Evolutionary conservation across 2,329 filamentous ascomycete species (phyloP).

Genomic region (Alternaria viburni): DNA sequence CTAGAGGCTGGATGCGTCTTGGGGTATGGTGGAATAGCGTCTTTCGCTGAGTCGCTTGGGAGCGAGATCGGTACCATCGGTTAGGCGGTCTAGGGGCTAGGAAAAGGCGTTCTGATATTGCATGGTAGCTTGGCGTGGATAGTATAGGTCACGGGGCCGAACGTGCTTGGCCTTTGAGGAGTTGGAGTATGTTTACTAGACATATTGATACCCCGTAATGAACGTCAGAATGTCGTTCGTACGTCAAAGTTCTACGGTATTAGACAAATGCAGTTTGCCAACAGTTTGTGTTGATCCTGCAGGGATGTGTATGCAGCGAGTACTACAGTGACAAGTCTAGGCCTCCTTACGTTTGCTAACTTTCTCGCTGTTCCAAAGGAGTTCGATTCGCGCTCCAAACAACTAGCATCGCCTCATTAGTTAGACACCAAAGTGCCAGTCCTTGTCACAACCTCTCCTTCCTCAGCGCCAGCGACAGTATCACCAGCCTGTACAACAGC

Average conservation of each 20-base stretch:
- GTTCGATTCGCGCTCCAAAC: not conserved
- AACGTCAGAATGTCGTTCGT: not conserved
- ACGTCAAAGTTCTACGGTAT: not conserved
- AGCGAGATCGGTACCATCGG: too few relatives aligned
- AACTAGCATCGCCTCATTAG: not conserved
- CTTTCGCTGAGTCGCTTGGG: not conserved
- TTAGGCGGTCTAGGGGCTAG: too few relatives aligned
- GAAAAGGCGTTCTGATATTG: not conserved
- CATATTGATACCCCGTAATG: not conserved
- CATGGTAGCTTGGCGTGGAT: not conserved
- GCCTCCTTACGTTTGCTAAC: not conserved
- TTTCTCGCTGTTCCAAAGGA: not conserved
- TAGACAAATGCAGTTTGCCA: not conserved
- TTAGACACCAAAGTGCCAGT: not conserved
- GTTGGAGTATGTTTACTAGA: not conserved
- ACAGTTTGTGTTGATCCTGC: not conserved
- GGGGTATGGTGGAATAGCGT: not conserved
- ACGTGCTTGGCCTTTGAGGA: not conserved
- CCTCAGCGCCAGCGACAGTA: not conserved
- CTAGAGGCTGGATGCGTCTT: not conserved
- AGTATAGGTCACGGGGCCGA: not conserved
- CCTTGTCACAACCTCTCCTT: not conserved
- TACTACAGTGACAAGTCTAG: not conserved
- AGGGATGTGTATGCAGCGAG: not conserved
- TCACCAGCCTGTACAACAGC: not conserved